Percentiles rank a stretch among this genome's conserved stretches.
Conservation (phyloP, 768 basidiomycete genomes). For the Tulasnella sp. region DNA sequence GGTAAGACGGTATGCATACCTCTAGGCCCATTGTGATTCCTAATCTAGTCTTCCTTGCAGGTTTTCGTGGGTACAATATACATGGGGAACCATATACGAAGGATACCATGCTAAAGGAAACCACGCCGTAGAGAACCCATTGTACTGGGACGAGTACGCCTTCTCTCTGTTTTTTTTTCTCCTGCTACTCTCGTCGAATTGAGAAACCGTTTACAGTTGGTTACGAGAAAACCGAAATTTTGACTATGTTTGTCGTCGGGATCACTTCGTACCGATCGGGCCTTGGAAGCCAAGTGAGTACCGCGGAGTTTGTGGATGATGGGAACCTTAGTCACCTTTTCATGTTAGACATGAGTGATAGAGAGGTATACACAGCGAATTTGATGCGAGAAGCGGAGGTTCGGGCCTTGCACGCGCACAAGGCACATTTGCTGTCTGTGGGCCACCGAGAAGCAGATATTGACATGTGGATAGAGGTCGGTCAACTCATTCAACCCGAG, state of each 20-base stretch:
- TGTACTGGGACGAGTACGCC: constrained; percentile 15
- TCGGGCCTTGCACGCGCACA: background rate
- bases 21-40: background rate
- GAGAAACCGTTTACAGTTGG: background rate
- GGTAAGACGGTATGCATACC: background rate
- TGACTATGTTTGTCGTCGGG: background rate
- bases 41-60: background rate
- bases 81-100: background rate
- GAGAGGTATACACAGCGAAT: background rate
- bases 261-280: constrained; percentile 1
- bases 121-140: background rate
- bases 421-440: background rate
- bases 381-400: background rate
- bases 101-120: background rate
- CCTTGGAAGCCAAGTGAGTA: constrained; percentile 10
- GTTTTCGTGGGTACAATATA: constrained; percentile 14
- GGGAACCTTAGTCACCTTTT: background rate
- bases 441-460: background rate
- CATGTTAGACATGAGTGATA: background rate
- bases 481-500: background rate
- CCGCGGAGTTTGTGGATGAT: background rate
- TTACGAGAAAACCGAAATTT: constrained; percentile 9
- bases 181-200: background rate
- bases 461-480: background rate
- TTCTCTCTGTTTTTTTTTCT: background rate